Percentiles rank a stretch among this genome's conserved stretches.
phyloP scores from a whole-genome alignment of 306 rosid species.

The Morella rubra region DNA sequence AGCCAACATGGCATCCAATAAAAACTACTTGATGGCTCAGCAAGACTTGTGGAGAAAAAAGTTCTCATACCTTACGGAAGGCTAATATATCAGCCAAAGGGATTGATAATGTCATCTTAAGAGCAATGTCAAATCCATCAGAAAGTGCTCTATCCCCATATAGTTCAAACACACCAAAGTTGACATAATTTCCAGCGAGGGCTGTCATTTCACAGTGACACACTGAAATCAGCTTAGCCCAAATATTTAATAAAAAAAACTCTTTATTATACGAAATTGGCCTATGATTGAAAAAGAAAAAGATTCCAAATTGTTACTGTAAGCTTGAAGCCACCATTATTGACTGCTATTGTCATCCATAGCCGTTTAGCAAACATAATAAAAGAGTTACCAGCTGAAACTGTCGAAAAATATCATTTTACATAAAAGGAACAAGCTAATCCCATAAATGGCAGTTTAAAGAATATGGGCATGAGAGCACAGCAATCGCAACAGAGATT shows the following conservation, averaged over 20 bases:
- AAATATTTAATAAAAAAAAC: slow-evolving; percentile 11
- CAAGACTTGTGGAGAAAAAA: slow-evolving; percentile 5
- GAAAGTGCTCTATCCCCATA: slow-evolving; percentile 95
- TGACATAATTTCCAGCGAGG: slow-evolving; percentile 94
- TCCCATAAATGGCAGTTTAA: neutral
- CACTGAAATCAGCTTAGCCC: slow-evolving; percentile 17
- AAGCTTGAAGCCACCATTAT: slow-evolving; percentile 2
- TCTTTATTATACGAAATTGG: neutral
- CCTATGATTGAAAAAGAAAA: neutral
- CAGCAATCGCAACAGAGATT: neutral
- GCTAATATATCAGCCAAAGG: slow-evolving; percentile 95
- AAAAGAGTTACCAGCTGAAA: no score
- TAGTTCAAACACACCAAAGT: slow-evolving; percentile 96
- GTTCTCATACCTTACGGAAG: slow-evolving; percentile 71
- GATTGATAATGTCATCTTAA: slow-evolving; percentile 88
- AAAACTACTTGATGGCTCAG: neutral
- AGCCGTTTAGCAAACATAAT: neutral
- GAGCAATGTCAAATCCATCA: slow-evolving; percentile 83
- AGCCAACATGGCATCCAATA: neutral
- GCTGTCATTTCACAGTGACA: slow-evolving; percentile 53
- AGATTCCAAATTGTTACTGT: neutral
- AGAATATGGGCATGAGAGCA: neutral
- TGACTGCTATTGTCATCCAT: neutral
- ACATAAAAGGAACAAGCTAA: neutral
- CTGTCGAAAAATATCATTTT: neutral